A percentile compares a stretch with the other conserved stretches of the same genome.
Evolutionary conservation across 257 asterid genomes (phyloP).

Genomic region (Penstemon newberryi): DNA sequence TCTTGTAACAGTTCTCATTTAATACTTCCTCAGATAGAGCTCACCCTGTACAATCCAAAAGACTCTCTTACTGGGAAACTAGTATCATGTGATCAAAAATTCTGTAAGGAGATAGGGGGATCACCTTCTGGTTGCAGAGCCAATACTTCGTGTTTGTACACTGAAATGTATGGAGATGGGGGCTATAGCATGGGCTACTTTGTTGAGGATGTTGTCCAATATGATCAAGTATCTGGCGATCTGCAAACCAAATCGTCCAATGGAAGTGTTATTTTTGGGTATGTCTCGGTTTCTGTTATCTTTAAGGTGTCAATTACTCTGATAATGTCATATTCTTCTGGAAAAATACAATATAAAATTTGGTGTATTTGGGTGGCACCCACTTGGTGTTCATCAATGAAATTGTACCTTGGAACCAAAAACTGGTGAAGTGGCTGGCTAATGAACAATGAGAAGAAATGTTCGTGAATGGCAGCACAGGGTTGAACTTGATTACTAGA

Average conservation of each 20-base stretch:
- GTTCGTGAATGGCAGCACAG: neutral
- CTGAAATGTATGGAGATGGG: constrained; percentile 95
- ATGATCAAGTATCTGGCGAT: constrained; percentile 96
- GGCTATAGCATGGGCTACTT: constrained; percentile 91
- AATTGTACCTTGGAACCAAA: neutral
- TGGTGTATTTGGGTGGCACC: no score
- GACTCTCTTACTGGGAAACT: constrained; percentile 72
- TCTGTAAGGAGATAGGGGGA: constrained; percentile 74
- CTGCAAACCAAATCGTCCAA: constrained; percentile 78
- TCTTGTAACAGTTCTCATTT: constrained; percentile 27
- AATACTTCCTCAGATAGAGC: constrained; percentile 66
- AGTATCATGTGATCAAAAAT: constrained; percentile 57
- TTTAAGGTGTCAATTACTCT: neutral
- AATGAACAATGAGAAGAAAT: constrained; percentile 5
- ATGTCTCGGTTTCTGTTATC: constrained; percentile 26
- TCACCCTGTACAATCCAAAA: constrained; percentile 72
- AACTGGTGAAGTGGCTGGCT: no score
- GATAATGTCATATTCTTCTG: no score
- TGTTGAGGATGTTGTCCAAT: constrained; percentile 86
- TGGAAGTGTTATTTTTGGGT: constrained; percentile 98
- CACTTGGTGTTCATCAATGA: no score
- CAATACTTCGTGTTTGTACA: constrained; percentile 76
- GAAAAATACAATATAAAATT: no score
- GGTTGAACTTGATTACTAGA: constrained; percentile 1
- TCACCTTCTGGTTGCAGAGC: constrained; percentile 59